phyloP scores from a whole-genome alignment of 495 filamentous ascomycete genomes.

The Penicillium taxi region DNA sequence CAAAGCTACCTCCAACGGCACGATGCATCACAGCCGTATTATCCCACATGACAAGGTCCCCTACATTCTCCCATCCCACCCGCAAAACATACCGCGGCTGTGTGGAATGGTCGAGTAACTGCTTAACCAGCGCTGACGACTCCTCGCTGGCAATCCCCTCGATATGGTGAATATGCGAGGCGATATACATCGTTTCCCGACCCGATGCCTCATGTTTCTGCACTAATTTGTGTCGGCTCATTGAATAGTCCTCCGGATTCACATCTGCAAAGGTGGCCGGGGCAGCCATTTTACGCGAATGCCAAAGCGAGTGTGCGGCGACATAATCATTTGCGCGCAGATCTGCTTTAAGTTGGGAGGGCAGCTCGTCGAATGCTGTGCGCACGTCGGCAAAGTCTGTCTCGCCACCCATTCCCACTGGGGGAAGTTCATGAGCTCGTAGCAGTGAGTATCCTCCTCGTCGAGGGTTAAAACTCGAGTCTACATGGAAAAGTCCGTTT shows the following conservation, averaged over 20 bases:
- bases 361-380: slow-evolving; percentile 46
- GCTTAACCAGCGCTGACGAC: slow-evolving; percentile 32
- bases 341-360: slow-evolving; percentile 25
- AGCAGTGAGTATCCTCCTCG: slow-evolving; percentile 49
- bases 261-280: slow-evolving; percentile 45
- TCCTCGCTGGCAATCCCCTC: slow-evolving; percentile 35
- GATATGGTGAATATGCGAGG: slow-evolving; percentile 49
- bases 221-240: slow-evolving; percentile 43
- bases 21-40: slow-evolving; percentile 50
- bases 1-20: slow-evolving; percentile 42
- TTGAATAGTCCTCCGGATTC: slow-evolving; percentile 31
- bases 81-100: slow-evolving; percentile 42
- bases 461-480: slow-evolving; percentile 53
- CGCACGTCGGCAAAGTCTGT: slow-evolving; percentile 54
- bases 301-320: slow-evolving; percentile 47
- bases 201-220: slow-evolving; percentile 48
- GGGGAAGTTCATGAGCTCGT: slow-evolving; percentile 44
- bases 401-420: slow-evolving; percentile 41
- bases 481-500: slow-evolving; percentile 53
- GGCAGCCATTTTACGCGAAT: slow-evolving; percentile 45
- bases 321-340: slow-evolving; percentile 41
- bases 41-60: slow-evolving; percentile 55
- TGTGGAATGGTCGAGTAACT: slow-evolving; percentile 39
- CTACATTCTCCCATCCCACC: slow-evolving; percentile 39
- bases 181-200: slow-evolving; percentile 47